These are phyloP conservation scores for Leucosporidium scottii DNA, from an alignment of 768 basidiomycete genomes.

Conservation along the genomic window DNA sequence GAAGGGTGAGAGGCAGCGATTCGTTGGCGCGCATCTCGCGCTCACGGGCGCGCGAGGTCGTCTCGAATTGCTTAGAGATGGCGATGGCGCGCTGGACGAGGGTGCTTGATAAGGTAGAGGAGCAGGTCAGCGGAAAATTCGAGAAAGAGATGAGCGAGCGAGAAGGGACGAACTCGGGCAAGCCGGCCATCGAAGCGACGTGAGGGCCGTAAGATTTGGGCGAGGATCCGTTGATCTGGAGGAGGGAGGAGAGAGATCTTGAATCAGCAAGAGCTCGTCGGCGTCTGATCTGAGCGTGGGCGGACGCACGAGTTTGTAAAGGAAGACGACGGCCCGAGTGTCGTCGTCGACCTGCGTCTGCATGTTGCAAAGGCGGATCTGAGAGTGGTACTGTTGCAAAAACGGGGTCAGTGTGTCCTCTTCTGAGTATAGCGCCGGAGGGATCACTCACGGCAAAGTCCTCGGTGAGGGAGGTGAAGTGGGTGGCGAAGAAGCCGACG, in stretches of 20 bases:
- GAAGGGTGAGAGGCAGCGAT: constrained; percentile 66
- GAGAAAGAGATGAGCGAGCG: no score
- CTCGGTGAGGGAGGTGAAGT: constrained; percentile 91
- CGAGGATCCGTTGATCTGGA: constrained; percentile 58
- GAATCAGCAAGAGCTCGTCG: constrained; percentile 38
- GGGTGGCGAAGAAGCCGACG: constrained; percentile 92
- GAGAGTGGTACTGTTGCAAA: constrained; percentile 29
- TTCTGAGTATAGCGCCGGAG: no score
- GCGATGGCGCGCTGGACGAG: constrained; percentile 84
- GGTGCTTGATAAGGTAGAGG: constrained; percentile 37
- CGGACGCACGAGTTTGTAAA: constrained; percentile 74
- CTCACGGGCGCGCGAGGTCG: constrained; percentile 59
- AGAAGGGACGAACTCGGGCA: constrained; percentile 45
- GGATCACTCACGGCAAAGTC: constrained; percentile 54
- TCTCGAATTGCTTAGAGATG: constrained; percentile 82
- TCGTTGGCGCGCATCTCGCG: constrained; percentile 49
- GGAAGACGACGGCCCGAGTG: constrained; percentile 76
- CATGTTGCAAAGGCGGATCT: constrained; percentile 90
- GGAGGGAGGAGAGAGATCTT: constrained; percentile 22
- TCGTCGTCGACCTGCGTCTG: constrained; percentile 86
- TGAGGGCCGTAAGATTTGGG: constrained; percentile 86
- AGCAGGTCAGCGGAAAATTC: background rate
- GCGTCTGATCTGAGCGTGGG: background rate
- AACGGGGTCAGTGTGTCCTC: background rate
- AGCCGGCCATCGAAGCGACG: constrained; percentile 90